Percentiles rank a stretch among this genome's conserved stretches.
phyloP scores from a whole-genome alignment of 352 stramenopile species.

The Pythium myriotylum region DNA sequence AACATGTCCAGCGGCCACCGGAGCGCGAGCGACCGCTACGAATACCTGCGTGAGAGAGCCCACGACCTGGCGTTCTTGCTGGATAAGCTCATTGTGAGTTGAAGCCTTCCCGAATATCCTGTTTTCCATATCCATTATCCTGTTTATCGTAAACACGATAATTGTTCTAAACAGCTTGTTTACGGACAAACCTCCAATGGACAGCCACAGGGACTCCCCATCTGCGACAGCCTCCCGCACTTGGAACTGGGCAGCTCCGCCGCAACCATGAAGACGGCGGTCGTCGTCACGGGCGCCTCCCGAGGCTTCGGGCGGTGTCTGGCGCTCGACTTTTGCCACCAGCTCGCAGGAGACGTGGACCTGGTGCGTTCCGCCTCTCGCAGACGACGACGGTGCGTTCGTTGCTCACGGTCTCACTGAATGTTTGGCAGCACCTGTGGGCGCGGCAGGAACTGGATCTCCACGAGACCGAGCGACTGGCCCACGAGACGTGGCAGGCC shows the following conservation, averaged over 20 bases:
- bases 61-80: too few species aligned
- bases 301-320: conserved; percentile 82
- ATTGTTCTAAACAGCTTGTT: too few species aligned
- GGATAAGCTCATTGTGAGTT: too few species aligned
- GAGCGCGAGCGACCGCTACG: conserved; percentile 96
- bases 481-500: conserved; percentile 33
- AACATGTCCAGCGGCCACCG: conserved; percentile 96
- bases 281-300: conserved; percentile 85
- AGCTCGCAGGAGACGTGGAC: conserved; percentile 47
- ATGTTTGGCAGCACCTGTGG: conserved; percentile 68
- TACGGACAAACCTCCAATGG: background rate
- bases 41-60: conserved; percentile 95
- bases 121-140: too few species aligned
- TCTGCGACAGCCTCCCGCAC: background rate
- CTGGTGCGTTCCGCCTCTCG: conserved; percentile 36
- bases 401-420: too few species aligned
- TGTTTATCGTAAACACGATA: too few species aligned
- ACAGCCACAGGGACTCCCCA: background rate
- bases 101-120: conserved; percentile 42
- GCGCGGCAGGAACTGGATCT: conserved; percentile 55
- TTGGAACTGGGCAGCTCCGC: background rate
- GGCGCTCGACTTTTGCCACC: conserved; percentile 62
- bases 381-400: too few species aligned
- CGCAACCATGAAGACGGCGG: conserved; percentile 33
- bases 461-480: conserved; percentile 52